Conservation (phyloP, 257 asterid genomes). For the Ilex asprella region DNA sequence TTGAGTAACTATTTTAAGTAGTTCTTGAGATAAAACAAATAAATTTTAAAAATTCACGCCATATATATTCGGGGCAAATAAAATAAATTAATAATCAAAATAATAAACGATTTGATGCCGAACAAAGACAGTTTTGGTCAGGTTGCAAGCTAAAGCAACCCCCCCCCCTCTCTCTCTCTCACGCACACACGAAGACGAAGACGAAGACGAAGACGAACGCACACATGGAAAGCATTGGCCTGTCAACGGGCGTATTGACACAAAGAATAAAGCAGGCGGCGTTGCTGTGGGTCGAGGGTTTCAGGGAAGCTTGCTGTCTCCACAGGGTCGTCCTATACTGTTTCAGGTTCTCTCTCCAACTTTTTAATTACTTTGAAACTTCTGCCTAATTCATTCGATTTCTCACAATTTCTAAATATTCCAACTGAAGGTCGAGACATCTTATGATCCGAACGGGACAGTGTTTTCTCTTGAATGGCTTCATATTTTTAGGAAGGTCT, state of each 20-base stretch:
- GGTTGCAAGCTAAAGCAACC: too few species aligned
- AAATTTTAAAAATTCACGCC: too few species aligned
- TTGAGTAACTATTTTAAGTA: too few species aligned
- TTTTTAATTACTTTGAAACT: neutral
- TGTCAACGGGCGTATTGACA: constrained; percentile 20
- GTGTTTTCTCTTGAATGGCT: constrained; percentile 87
- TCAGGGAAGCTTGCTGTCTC: constrained; percentile 91
- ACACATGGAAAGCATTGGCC: constrained; percentile 20
- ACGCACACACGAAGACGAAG: too few species aligned
- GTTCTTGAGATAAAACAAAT: too few species aligned
- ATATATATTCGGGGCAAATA: too few species aligned
- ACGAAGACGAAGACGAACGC: too few species aligned
- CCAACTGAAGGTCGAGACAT: constrained; percentile 61
- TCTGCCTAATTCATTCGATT: constrained; percentile 2
- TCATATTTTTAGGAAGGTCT: constrained; percentile 90
- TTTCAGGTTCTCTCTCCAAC: constrained; percentile 34
- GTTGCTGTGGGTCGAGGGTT: constrained; percentile 70
- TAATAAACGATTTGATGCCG: too few species aligned
- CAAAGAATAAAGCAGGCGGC: constrained; percentile 55
- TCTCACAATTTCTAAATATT: constrained; percentile 1
- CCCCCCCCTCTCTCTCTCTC: too few species aligned
- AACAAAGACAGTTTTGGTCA: too few species aligned
- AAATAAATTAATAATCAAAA: too few species aligned
- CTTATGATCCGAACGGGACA: constrained; percentile 88
- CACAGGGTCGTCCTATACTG: constrained; percentile 79